phyloP scores from a whole-genome alignment of 2,329 filamentous ascomycete species.

The Xylariaceae sp. region DNA sequence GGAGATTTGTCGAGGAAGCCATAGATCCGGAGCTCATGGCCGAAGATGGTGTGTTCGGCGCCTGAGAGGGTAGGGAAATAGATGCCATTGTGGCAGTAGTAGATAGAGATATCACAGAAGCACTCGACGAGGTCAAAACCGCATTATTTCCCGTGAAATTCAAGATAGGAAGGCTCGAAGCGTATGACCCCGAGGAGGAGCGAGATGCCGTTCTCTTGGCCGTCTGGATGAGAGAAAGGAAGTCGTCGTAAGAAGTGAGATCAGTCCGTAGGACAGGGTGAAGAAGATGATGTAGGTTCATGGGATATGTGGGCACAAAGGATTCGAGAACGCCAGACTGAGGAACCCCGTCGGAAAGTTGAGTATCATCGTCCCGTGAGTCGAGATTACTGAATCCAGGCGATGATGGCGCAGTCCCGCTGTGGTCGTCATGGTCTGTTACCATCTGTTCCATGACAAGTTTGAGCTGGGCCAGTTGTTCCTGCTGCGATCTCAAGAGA shows the following conservation, averaged over 20 bases:
- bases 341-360: slow-evolving; percentile 34
- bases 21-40: slow-evolving; percentile 42
- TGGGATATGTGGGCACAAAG: slow-evolving; percentile 52
- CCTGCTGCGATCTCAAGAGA: slow-evolving; percentile 82
- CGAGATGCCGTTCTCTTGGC: slow-evolving; percentile 58
- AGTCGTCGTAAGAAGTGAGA: slow-evolving; percentile 76
- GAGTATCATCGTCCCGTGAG: slow-evolving; percentile 41
- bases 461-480: slow-evolving; percentile 89
- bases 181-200: slow-evolving; percentile 66
- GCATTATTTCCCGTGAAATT: slow-evolving; percentile 44
- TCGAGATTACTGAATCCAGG: slow-evolving; percentile 71
- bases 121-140: slow-evolving; percentile 49
- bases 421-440: slow-evolving; percentile 65
- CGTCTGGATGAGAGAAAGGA: slow-evolving; percentile 67
- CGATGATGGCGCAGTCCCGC: slow-evolving; percentile 74
- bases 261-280: slow-evolving; percentile 81
- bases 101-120: slow-evolving; percentile 55
- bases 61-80: slow-evolving; percentile 51
- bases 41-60: slow-evolving; percentile 54
- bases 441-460: slow-evolving; percentile 84
- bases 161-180: slow-evolving; percentile 53
- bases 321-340: slow-evolving; percentile 40
- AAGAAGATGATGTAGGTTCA: slow-evolving; percentile 75
- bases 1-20: slow-evolving; percentile 38
- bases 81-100: slow-evolving; percentile 42